phyloP scores from a whole-genome alignment of 768 basidiomycete species.

The Tricholoma saponaceum region DNA sequence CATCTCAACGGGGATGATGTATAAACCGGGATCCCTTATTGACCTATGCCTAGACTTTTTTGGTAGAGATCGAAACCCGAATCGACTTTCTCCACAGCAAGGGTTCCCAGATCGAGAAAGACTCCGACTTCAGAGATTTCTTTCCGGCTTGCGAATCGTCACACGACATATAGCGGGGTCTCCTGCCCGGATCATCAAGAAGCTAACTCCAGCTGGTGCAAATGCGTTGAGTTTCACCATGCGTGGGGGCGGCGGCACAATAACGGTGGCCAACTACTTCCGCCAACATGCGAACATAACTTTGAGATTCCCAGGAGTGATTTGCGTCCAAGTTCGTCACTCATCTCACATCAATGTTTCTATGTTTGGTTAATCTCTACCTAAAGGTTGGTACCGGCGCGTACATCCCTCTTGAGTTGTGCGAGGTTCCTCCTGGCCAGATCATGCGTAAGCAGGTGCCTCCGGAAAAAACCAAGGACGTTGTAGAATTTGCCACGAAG shows the following conservation, averaged over 20 bases:
- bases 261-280: constrained; percentile 18
- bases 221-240: constrained; percentile 41
- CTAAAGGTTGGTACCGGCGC: constrained; percentile 57
- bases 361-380: not conserved
- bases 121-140: constrained; percentile 33
- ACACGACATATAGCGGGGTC: constrained; percentile 13
- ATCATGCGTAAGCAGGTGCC: constrained; percentile 72
- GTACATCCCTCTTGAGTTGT: constrained; percentile 64
- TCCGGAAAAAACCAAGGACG: constrained; percentile 55
- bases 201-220: constrained; percentile 49
- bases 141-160: constrained; percentile 29
- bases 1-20: constrained; percentile 75
- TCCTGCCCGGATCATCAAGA: constrained; percentile 46
- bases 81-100: constrained; percentile 28
- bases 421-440: constrained; percentile 59
- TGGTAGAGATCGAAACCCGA: constrained; percentile 25
- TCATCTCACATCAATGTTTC: not conserved
- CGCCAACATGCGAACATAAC: constrained; percentile 19
- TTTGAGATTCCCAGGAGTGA: constrained; percentile 40
- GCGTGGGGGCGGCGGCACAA: constrained; percentile 34
- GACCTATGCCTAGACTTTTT: constrained; percentile 56
- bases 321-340: constrained; percentile 51
- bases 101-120: constrained; percentile 50
- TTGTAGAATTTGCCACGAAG: constrained; percentile 67
- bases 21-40: constrained; percentile 57